phyloP scores from a whole-genome alignment of 2,329 filamentous ascomycete species.

The Aspergillus sclerotialis region DNA sequence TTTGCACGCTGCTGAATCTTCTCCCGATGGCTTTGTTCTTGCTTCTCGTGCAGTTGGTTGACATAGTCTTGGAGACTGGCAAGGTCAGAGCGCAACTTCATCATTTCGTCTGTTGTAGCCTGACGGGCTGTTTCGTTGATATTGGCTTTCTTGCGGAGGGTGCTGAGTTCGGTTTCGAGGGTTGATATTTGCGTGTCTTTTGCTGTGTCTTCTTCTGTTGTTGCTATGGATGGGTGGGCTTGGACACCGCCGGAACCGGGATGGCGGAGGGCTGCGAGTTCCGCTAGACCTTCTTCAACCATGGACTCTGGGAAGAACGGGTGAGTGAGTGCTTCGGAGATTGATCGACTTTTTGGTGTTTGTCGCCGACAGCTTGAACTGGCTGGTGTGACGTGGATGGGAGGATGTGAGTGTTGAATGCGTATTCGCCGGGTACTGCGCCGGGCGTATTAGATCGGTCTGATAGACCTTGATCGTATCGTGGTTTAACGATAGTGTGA shows the following conservation, averaged over 20 bases:
- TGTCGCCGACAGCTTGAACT: too few species aligned
- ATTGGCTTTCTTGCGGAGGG: slow-evolving; percentile 31
- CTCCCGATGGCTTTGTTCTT: slow-evolving; percentile 25
- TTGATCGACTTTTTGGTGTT: slow-evolving; percentile 10
- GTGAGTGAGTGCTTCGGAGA: slow-evolving; percentile 32
- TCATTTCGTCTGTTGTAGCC: slow-evolving; percentile 26
- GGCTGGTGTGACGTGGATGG: slow-evolving; percentile 5
- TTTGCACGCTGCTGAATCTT: slow-evolving; percentile 28
- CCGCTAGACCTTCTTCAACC: slow-evolving; percentile 35
- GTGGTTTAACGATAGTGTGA: slow-evolving; percentile 69
- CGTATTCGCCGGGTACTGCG: slow-evolving; percentile 37
- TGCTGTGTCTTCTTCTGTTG: slow-evolving; percentile 11
- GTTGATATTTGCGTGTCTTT: slow-evolving; percentile 20
- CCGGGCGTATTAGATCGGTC: slow-evolving; percentile 28
- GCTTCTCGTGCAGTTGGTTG: slow-evolving; percentile 32
- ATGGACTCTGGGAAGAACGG: slow-evolving; percentile 31
- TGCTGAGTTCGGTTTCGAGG: slow-evolving; percentile 34
- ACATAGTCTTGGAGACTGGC: slow-evolving; percentile 30
- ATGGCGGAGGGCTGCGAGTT: slow-evolving; percentile 25
- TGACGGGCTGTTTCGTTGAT: slow-evolving; percentile 31
- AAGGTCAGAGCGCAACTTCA: slow-evolving; percentile 29
- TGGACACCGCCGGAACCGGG: slow-evolving; percentile 12
- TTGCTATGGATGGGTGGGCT: slow-evolving; percentile 6
- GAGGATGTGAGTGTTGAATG: slow-evolving; percentile 33
- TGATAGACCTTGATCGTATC: slow-evolving; percentile 34